phyloP scores from a whole-genome alignment of 495 filamentous ascomycete species.

The Penicillium dipodomyicola region DNA sequence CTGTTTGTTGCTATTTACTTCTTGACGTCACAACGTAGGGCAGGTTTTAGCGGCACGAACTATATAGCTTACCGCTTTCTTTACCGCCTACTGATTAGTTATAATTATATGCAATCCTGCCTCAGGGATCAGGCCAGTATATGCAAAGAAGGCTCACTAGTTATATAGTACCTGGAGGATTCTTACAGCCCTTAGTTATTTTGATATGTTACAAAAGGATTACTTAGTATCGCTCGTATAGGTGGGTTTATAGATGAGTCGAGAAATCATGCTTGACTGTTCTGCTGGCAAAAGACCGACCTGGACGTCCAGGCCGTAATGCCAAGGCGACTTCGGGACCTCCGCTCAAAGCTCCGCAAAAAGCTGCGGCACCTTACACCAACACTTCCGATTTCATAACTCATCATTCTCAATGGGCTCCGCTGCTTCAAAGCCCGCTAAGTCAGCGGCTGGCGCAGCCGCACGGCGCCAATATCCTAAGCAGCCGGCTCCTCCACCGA shows the following conservation, averaged over 20 bases:
- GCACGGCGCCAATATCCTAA: slow-evolving; percentile 58
- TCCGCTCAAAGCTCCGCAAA: slow-evolving; percentile 27
- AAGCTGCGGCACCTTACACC: slow-evolving; percentile 15
- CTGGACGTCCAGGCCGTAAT: background rate
- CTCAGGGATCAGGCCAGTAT: background rate
- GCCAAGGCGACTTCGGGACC: slow-evolving; percentile 27
- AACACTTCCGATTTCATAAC: slow-evolving; percentile 3
- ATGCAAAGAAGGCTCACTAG: background rate
- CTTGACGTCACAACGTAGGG: slow-evolving; percentile 30
- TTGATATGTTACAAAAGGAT: background rate
- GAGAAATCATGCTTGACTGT: background rate
- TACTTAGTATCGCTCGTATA: background rate
- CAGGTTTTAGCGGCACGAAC: background rate
- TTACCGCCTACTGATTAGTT: background rate
- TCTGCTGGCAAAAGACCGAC: background rate
- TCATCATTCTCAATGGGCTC: slow-evolving; percentile 53
- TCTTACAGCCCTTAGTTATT: background rate
- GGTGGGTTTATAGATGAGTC: background rate
- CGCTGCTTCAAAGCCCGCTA: slow-evolving; percentile 59
- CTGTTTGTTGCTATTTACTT: slow-evolving; percentile 9
- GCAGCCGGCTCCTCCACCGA: slow-evolving; percentile 37
- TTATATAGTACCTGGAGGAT: background rate
- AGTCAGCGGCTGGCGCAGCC: slow-evolving; percentile 51
- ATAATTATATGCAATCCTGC: background rate
- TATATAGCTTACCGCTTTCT: background rate